These are phyloP conservation scores for Suhomyces xylopsoci DNA, from an alignment of 805 yeast species.

Conservation along the genomic window DNA sequence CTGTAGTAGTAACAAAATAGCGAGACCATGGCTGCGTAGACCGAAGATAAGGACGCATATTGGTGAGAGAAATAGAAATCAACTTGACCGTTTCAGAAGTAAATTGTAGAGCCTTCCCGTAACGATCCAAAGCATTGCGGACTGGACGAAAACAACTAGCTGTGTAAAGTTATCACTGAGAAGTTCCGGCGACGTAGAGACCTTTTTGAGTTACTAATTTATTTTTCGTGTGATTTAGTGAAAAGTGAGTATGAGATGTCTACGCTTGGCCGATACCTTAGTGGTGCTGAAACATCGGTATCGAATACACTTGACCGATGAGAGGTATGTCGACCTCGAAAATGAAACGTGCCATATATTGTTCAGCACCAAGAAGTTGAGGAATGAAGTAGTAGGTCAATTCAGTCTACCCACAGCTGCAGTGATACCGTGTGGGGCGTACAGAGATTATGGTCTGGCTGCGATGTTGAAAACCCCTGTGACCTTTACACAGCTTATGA, in stretches of 20 bases:
- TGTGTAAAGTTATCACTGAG: background rate
- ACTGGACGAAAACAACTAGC: background rate
- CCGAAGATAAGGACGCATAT: slow-evolving; percentile 62
- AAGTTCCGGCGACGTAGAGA: background rate
- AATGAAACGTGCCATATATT: slow-evolving; percentile 2
- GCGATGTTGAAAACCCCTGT: background rate
- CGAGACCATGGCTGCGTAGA: slow-evolving; percentile 66
- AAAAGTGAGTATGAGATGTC: background rate
- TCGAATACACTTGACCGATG: background rate
- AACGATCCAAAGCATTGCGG: slow-evolving; percentile 56
- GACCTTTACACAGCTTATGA: background rate
- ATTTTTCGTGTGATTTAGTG: background rate
- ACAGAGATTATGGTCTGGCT: background rate
- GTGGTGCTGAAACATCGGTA: background rate
- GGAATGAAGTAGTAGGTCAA: background rate
- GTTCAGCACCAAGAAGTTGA: slow-evolving; percentile 1
- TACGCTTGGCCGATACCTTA: background rate
- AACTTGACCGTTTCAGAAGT: no score
- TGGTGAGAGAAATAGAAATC: slow-evolving; percentile 30
- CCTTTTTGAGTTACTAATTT: slow-evolving; percentile 8
- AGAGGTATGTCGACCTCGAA: background rate
- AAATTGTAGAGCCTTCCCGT: slow-evolving; percentile 62
- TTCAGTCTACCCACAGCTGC: background rate
- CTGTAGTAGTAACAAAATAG: slow-evolving; percentile 33
- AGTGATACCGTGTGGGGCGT: slow-evolving; percentile 1